Evolutionary conservation across 371 early-diverging fungal species (phyloP), one percentile per base, ranked within the genome.

Genomic region (Actinomortierella wolfii): DNA sequence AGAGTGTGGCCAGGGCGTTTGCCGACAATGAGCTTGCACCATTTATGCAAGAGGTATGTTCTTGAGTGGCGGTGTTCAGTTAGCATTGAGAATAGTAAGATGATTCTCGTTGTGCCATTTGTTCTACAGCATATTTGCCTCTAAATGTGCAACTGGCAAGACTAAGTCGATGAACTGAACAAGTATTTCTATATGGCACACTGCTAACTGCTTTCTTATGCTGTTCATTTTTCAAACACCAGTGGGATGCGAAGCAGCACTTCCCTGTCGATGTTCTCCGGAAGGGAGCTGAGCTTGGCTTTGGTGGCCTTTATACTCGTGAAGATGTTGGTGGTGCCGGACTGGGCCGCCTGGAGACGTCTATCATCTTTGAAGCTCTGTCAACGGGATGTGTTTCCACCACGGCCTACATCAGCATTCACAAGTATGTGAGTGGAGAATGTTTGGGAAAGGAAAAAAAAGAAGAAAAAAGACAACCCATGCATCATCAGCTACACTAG

Each of bases 351-450:
- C 43, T 84, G 39, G 80, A 82, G 3, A 73, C 86, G 4, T 79
- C 82, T 20, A 34, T 85, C 21, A 70, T 83, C 43, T 83, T 87
- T 61, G 88, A 88, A 56, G 85, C 83, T n/a, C 49, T 88, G 41
- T 57, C 79, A 15, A 79, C 77, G 9, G 86, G 85, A 14, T 76
- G 78, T 58, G 81, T 83, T n/a, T 77, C 81, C 28, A 86, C 86
- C 9, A 83, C 87, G 13, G 88, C 88, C 14, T 86, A 82, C 60
- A 64, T 88, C 24, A 76, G 78, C 48, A 83, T 88, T 39, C 88
- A 88, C 76, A 87, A 88, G 76, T 79, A 68, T 47, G 34, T 45
- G 20, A 21, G 0, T 11, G 34, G 4, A 34, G 34, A 11, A 4
- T 6, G 11, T 34, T 11, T 8, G 17, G n/a, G n/a, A n/a, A n/a